A percentile compares a stretch with the other conserved stretches of the same genome.
phyloP scores from a whole-genome alignment of 208 protist species.

The Novymonas esmeraldas region DNA sequence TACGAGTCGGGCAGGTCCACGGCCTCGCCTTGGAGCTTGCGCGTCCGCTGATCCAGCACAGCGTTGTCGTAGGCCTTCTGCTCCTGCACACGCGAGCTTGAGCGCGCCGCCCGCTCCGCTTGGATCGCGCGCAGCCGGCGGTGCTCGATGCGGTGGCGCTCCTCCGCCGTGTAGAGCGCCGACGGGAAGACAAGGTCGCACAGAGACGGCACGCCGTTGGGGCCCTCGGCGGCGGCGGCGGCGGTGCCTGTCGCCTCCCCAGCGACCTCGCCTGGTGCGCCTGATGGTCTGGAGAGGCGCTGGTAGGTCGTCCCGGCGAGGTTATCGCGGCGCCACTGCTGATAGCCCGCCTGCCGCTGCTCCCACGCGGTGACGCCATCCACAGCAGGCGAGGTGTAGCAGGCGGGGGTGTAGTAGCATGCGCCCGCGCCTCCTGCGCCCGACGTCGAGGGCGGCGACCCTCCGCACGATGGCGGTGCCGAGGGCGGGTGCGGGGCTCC shows the following conservation, averaged over 20 bases:
- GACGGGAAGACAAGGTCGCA: not conserved
- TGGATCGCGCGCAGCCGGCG: constrained; percentile 34
- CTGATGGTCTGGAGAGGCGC: constrained; percentile 5
- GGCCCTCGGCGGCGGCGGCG: not conserved
- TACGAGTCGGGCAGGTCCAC: constrained; percentile 57
- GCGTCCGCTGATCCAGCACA: constrained; percentile 26
- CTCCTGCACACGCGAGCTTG: constrained; percentile 9
- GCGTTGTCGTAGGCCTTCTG: constrained; percentile 10
- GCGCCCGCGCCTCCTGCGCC: not conserved
- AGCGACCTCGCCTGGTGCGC: not conserved
- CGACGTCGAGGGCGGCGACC: not conserved
- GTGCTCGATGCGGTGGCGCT: constrained; percentile 25
- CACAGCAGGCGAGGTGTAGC: constrained; percentile 22
- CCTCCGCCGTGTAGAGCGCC: constrained; percentile 6
- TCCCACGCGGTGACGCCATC: constrained; percentile 23
- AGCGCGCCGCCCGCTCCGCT: constrained; percentile 28
- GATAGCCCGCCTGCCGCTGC: constrained; percentile 41
- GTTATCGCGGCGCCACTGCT: constrained; percentile 36
- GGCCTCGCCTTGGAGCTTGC: constrained; percentile 38
- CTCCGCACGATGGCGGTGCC: not conserved
- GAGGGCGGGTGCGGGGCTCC: not conserved
- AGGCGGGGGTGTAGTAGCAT: constrained; percentile 25
- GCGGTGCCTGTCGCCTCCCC: not conserved
- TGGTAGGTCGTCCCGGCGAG: constrained; percentile 31
- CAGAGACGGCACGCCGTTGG: not conserved